Evolutionary conservation across 179 eudicot genomes (phyloP), one percentile per base, ranked within the genome.

Genomic region (Patellifolia procumbens): DNA sequence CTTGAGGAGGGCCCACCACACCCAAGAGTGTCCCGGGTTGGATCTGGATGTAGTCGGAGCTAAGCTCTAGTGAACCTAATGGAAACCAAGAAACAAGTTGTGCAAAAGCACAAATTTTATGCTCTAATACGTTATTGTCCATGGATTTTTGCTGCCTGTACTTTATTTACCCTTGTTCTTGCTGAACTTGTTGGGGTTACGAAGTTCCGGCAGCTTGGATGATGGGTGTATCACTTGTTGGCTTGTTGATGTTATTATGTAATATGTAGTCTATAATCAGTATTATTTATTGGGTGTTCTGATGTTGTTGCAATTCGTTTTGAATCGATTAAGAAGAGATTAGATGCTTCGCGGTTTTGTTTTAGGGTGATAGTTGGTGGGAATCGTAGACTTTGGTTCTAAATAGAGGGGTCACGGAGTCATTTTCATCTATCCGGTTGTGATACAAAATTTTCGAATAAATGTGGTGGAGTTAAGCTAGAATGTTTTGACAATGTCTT

Each of bases 221-320:
- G 5, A 49, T 29, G 61, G 45, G 12, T 55, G 35, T 56, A 13
- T 34, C 26, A 52, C 2, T 53, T 10, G 24, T 1, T 1, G 3
- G n/a, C n/a, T n/a, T n/a, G n/a, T n/a, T n/a, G n/a, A n/a, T n/a
- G n/a, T n/a, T n/a, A n/a, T n/a, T n/a, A n/a, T n/a, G n/a, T n/a
- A n/a, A n/a, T n/a, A n/a, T n/a, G n/a, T n/a, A n/a, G n/a, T n/a
- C n/a, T n/a, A n/a, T n/a, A n/a, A n/a, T n/a, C n/a, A n/a, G n/a
- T n/a, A n/a, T n/a, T n/a, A n/a, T n/a, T n/a, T n/a, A n/a, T 71
- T 49, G 48, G 20, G 45, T 10, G 68, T 10, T 29, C 1, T 42
- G n/a, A 7, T 59, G 76, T 29, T 73, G 31, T 46, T 59, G 66
- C 58, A 59, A 52, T 17, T 1, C 58, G 31, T 67, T 46, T 35